Evolutionary conservation across 2,329 filamentous ascomycete species (phyloP).

Genomic region (Daldinia eschscholtzii): DNA sequence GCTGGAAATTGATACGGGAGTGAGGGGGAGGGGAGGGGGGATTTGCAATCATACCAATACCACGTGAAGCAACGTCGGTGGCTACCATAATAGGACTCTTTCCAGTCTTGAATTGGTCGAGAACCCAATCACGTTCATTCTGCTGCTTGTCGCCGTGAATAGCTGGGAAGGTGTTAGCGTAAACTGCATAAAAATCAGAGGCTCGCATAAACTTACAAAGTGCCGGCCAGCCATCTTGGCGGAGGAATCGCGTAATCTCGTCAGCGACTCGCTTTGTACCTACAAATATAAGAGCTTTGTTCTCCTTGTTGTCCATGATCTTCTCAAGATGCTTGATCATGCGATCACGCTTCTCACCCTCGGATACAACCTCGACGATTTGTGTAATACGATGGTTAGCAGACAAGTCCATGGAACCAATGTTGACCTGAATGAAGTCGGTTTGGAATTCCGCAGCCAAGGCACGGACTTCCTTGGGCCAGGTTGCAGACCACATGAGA

Average conservation of each 20-base stretch:
- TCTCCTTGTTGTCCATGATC: constrained; percentile 95
- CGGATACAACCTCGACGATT: constrained; percentile 94
- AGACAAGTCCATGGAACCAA: constrained; percentile 94
- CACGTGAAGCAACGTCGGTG: constrained; percentile 99
- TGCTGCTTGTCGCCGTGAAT: constrained; percentile 99
- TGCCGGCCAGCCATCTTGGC: constrained; percentile 97
- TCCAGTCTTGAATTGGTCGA: constrained; percentile 99
- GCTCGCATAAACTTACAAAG: constrained; percentile 76
- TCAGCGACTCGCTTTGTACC: constrained; percentile 95
- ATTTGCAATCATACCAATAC: constrained; percentile 95
- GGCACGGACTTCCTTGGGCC: constrained; percentile 97
- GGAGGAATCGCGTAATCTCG: constrained; percentile 96
- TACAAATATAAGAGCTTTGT: constrained; percentile 97
- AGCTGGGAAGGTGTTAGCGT: constrained; percentile 67
- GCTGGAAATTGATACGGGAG: constrained; percentile 68
- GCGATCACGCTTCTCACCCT: constrained; percentile 96
- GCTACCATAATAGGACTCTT: constrained; percentile 99
- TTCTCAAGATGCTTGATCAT: constrained; percentile 99
- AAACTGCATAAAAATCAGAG: constrained; percentile 59
- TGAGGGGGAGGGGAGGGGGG: constrained; percentile 60
- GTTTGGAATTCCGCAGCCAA: constrained; percentile 90
- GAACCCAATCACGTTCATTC: constrained; percentile 99
- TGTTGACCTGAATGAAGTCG: constrained; percentile 99
- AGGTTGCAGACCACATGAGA: constrained; percentile 99
- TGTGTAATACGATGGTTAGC: constrained; percentile 99